A percentile compares a stretch with the other conserved stretches of the same genome.
Evolutionary conservation across 2,329 filamentous ascomycete genomes (phyloP).

Genomic region (Epichloe aotearoae): DNA sequence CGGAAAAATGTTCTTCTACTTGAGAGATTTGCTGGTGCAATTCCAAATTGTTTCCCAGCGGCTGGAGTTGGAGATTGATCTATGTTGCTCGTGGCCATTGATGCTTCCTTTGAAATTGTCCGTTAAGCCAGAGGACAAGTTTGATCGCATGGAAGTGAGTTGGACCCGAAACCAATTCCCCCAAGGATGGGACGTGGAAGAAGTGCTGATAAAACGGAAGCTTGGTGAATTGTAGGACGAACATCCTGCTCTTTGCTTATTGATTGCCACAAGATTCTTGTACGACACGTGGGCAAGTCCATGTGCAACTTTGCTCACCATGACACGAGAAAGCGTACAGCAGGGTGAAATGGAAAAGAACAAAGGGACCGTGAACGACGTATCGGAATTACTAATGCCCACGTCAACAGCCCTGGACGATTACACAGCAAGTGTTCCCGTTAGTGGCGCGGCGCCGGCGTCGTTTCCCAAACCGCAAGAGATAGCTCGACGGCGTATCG

Average conservation of each 20-base stretch:
- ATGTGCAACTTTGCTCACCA: constrained; percentile 12
- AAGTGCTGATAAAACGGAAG: constrained; percentile 5
- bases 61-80: neutral
- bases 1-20: constrained; percentile 17
- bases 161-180: no score
- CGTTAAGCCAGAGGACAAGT: neutral
- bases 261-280: constrained; percentile 8
- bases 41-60: constrained; percentile 10
- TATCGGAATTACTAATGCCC: neutral
- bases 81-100: neutral
- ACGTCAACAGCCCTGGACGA: neutral
- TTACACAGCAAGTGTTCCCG: neutral
- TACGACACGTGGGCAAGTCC: constrained; percentile 14
- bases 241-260: constrained; percentile 2
- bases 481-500: neutral
- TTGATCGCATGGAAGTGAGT: constrained; percentile 11
- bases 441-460: neutral
- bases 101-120: neutral
- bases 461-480: neutral
- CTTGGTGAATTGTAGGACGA: constrained; percentile 9
- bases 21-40: constrained; percentile 9
- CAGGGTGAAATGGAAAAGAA: neutral
- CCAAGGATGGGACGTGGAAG: no score
- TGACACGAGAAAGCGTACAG: constrained; percentile 5
- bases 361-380: neutral